Evolutionary conservation across 768 basidiomycete species (phyloP).

Genomic region (Pilatotrama ljubarskyi): DNA sequence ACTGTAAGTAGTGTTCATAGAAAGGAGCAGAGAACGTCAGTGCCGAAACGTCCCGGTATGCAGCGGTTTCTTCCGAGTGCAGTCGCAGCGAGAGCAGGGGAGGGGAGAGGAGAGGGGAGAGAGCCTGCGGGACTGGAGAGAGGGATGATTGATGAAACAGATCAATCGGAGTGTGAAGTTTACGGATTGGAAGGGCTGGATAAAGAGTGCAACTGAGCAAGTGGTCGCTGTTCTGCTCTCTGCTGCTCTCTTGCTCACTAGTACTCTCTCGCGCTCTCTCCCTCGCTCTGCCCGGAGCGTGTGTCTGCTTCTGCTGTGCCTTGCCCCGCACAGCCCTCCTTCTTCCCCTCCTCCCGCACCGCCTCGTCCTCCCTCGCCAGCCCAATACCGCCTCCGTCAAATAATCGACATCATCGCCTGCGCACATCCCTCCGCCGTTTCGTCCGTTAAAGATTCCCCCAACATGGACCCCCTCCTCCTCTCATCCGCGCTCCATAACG

Average conservation of each 20-base stretch:
- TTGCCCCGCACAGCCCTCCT: constrained; percentile 13
- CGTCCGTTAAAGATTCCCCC: constrained; percentile 14
- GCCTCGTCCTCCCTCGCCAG: constrained; percentile 4
- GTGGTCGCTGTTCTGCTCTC: neutral
- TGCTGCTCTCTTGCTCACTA: neutral
- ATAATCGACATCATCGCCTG: constrained; percentile 26
- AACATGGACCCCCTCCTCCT: constrained; percentile 26
- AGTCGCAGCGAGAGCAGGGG: no score
- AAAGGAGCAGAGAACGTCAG: neutral
- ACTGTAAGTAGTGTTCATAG: neutral
- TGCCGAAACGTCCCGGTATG: neutral
- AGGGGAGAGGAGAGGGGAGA: neutral
- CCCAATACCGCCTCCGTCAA: constrained; percentile 22
- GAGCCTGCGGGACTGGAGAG: neutral
- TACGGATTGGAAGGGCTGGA: neutral
- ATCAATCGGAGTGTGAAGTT: constrained; percentile 25
- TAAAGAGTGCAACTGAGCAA: constrained; percentile 13
- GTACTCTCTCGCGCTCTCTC: neutral
- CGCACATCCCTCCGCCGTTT: constrained; percentile 12
- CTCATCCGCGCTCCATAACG: constrained; percentile 15
- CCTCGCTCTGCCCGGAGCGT: neutral
- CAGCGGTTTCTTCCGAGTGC: no score
- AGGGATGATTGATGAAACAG: constrained; percentile 22
- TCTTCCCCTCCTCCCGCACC: constrained; percentile 12
- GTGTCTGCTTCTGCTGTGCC: constrained; percentile 11